Evolutionary conservation across 768 basidiomycete species (phyloP).

Genomic region (Auricularia sp.): DNA sequence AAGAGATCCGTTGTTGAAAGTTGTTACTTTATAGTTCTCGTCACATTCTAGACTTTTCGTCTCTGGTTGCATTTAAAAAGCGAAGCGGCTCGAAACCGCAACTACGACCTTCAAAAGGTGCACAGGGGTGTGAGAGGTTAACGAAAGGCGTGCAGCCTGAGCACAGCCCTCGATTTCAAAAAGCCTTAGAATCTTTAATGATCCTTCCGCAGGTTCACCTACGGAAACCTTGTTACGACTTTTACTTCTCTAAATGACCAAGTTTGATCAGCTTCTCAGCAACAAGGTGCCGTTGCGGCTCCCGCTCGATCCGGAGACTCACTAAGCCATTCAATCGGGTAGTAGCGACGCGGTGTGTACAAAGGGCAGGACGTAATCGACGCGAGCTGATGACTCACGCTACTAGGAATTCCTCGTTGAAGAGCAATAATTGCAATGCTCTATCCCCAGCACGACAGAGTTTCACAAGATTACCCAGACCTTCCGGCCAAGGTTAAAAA

Average conservation of each 20-base stretch:
- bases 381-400: constrained; percentile 80
- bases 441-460: constrained; percentile 77
- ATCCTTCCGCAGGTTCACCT: constrained; percentile 78
- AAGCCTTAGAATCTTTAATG: constrained; percentile 37
- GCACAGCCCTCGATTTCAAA: neutral
- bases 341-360: constrained; percentile 87
- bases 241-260: constrained; percentile 81
- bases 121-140: constrained; percentile 40
- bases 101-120: constrained; percentile 26
- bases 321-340: constrained; percentile 88
- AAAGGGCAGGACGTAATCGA: constrained; percentile 88
- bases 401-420: constrained; percentile 88
- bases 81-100: constrained; percentile 15
- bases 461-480: constrained; percentile 48
- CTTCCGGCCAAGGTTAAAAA: no score
- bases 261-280: constrained; percentile 69
- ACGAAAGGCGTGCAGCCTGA: constrained; percentile 25
- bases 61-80: constrained; percentile 12
- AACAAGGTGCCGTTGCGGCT: constrained; percentile 46
- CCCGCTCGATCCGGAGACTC: constrained; percentile 71
- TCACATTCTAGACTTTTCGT: constrained; percentile 9
- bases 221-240: constrained; percentile 75
- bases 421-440: constrained; percentile 89
- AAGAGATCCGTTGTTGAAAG: no score
- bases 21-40: no score